Conservation (phyloP, 1,139 yeast genomes). For the Scheffersomyces insectosa region DNA sequence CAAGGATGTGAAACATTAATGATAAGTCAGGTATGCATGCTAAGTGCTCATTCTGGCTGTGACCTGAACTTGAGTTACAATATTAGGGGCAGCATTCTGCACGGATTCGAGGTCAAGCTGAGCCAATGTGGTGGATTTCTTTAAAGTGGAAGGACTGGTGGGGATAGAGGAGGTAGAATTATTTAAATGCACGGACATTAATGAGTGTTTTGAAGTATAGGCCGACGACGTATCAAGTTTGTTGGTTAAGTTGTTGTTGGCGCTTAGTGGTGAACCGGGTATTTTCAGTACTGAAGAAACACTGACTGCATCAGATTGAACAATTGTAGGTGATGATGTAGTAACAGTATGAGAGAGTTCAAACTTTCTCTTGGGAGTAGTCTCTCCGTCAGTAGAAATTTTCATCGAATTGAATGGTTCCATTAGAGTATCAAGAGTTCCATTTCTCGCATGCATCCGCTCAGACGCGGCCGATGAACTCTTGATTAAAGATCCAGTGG, state of each 20-base stretch:
- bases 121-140: constrained; percentile 32
- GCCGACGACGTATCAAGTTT: constrained; percentile 16
- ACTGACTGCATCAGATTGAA: constrained; percentile 14
- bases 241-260: constrained; percentile 30
- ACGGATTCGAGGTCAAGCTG: constrained; percentile 33
- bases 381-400: constrained; percentile 8
- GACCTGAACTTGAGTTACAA: constrained; percentile 49
- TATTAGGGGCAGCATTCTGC: constrained; percentile 37
- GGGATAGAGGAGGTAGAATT: constrained; percentile 8
- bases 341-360: constrained; percentile 22
- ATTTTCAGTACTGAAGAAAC: constrained; percentile 11
- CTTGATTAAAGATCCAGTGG: constrained; percentile 2
- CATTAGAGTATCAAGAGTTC: constrained; percentile 16
- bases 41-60: constrained; percentile 44
- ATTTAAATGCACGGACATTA: constrained; percentile 8
- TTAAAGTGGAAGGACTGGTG: constrained; percentile 14
- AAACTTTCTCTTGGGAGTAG: constrained; percentile 12
- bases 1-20: background rate
- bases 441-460: background rate
- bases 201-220: constrained; percentile 15
- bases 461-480: background rate
- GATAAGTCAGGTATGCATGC: background rate
- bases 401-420: constrained; percentile 15
- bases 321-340: constrained; percentile 19
- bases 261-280: constrained; percentile 28